Base-by-base conservation (phyloP, 352 stramenopile genomes). In the Globisporangium splendens region DNA sequence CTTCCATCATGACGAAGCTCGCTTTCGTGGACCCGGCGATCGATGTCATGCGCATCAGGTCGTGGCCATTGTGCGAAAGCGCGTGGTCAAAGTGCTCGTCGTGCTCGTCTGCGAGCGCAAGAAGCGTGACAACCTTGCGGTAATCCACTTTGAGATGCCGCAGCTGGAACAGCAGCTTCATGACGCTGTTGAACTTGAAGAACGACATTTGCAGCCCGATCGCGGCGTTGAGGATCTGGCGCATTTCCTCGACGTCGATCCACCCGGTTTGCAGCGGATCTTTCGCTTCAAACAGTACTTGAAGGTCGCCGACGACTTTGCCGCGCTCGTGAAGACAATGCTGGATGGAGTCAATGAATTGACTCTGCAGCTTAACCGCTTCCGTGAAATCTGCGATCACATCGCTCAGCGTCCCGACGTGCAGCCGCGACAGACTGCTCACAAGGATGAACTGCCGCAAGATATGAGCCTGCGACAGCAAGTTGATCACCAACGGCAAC, bases 391-490 rank as follows among this genome's bases (percentile, higher is more conserved):
- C 66, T 12, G 60, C 62, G 35, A 89, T 65, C 21, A 91, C 79
- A 41, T 80, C 65, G 17, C 75, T 74, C 3, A 91, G 52, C 14
- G 79, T 83, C 2, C 57, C 63, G 1, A 76, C 69, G 31, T 91
- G 78, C 10, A 89, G 71, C 8, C 70, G 69, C 0, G 82, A 59
- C 22, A 87, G 69, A 50, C 75, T 83, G 48, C 65, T 78, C 8
- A 88, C 61, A 5, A 85, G 64, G 10, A 88, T 70, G 51, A 86
- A 89, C n/a, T 79, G 68, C 15, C 77, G 81, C 21, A 88, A 73
- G 20, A 89, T 81, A 1, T 63, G 60, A 3, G 79, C 73, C 46
- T 88, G 75, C 12, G 88, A 49, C 18, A 83, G 58, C 42, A 72
- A 77, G 59, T 89, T 91, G 53, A 89, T 17, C 11, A 77, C 5